Percentiles rank a stretch among this genome's conserved stretches.
Conservation (phyloP, 768 basidiomycete genomes). For the Ramaria sp. region DNA sequence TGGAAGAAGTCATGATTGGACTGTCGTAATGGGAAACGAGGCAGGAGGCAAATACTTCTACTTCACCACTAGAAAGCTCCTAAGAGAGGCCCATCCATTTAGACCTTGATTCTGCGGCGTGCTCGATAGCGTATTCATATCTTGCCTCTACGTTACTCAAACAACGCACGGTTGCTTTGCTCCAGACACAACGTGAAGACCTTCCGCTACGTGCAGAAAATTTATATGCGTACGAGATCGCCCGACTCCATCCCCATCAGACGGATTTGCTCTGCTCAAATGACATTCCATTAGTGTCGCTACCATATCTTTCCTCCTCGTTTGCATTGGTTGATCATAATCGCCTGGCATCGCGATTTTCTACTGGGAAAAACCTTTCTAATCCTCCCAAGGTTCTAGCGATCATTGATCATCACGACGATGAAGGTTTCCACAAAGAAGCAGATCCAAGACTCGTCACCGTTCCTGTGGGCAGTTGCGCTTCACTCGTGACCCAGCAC, state of each 20-base stretch:
- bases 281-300: conserved; percentile 36
- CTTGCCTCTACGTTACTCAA: conserved; percentile 46
- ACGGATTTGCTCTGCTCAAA: conserved; percentile 55
- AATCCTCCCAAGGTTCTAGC: conserved; percentile 48
- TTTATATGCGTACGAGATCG: conserved; percentile 54
- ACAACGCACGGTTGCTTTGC: conserved; percentile 55
- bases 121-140: conserved; percentile 78
- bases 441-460: conserved; percentile 58
- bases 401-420: conserved; percentile 86
- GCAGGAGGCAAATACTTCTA: conserved; percentile 61
- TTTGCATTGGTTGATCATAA: conserved; percentile 94
- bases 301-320: conserved; percentile 34
- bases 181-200: conserved; percentile 58
- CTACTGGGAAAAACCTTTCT: conserved; percentile 19
- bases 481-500: conserved; percentile 50
- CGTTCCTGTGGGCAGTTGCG: conserved; percentile 64
- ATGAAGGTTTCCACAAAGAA: conserved; percentile 59
- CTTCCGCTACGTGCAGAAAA: conserved; percentile 83
- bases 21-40: conserved; percentile 89
- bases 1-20: conserved; percentile 54
- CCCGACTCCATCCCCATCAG: conserved; percentile 38
- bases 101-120: conserved; percentile 90
- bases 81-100: neutral
- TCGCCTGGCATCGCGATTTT: conserved; percentile 37
- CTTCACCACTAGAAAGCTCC: neutral